phyloP scores from a whole-genome alignment of 2,329 filamentous ascomycete species.

The Cladophialophora immunda region DNA sequence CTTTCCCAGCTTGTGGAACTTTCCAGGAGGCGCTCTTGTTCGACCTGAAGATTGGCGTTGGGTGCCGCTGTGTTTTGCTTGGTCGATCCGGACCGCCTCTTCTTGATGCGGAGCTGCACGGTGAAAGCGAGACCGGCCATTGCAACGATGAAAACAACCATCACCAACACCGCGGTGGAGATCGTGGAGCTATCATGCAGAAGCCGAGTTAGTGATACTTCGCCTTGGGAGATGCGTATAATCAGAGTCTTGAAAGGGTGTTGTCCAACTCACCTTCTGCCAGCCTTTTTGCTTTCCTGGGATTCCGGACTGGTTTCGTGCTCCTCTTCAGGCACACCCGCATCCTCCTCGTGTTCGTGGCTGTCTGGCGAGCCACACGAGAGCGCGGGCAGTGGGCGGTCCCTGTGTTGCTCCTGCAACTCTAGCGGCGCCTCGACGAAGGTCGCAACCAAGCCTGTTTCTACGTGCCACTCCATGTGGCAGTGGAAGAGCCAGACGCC shows the following conservation, averaged over 20 bases:
- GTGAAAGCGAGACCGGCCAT: not conserved
- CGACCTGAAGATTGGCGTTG: not conserved
- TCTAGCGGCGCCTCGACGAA: constrained; percentile 61
- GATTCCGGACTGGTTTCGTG: not conserved
- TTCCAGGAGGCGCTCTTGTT: not conserved
- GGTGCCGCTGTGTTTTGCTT: not conserved
- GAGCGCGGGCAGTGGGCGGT: constrained; percentile 30
- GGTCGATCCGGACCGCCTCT: not conserved
- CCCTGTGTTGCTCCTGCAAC: constrained; percentile 61
- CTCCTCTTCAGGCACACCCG: not conserved
- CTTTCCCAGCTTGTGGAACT: not conserved
- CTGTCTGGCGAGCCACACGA: not conserved
- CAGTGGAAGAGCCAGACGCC: constrained; percentile 77
- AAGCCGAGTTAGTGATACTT: not conserved
- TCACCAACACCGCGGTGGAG: not conserved
- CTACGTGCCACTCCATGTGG: constrained; percentile 80
- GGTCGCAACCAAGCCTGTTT: constrained; percentile 66
- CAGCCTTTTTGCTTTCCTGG: not conserved
- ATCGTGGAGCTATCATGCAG: not conserved
- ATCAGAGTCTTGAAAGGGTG: not conserved
- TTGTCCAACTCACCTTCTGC: not conserved
- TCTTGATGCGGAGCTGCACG: not conserved
- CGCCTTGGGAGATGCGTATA: not conserved
- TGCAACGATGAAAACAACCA: not conserved
- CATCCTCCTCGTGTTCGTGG: not conserved